Percentiles rank a stretch among this genome's conserved stretches.
phyloP scores from a whole-genome alignment of 2,329 filamentous ascomycete genomes.

The Talaromyces sp. region DNA sequence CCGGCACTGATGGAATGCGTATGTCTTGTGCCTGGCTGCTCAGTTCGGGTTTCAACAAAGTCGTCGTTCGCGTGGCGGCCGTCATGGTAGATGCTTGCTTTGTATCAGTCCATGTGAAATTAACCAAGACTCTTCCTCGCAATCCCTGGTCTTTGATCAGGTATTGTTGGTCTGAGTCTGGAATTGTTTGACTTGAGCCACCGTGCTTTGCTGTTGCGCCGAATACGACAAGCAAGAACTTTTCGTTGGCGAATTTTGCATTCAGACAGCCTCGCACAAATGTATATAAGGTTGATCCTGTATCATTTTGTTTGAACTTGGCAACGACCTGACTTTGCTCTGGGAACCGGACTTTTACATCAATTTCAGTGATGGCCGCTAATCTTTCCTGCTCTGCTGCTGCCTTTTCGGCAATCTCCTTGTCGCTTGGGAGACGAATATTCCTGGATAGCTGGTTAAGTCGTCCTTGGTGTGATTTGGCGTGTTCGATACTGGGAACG shows the following conservation, averaged over 20 bases:
- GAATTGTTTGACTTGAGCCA: constrained; percentile 28
- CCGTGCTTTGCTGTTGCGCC: constrained; percentile 20
- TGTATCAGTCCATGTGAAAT: constrained; percentile 67
- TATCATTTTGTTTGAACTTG: constrained; percentile 64
- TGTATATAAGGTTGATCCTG: constrained; percentile 66
- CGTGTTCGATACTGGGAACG: constrained; percentile 76
- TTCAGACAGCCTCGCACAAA: constrained; percentile 72
- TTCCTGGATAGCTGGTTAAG: constrained; percentile 72
- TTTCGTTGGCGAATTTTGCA: constrained; percentile 50
- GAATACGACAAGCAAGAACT: constrained; percentile 69
- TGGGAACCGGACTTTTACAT: constrained; percentile 79
- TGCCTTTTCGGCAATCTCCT: constrained; percentile 69
- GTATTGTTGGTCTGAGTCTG: constrained; percentile 42
- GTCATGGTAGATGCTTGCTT: constrained; percentile 47
- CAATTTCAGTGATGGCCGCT: constrained; percentile 62
- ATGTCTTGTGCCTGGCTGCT: constrained; percentile 63
- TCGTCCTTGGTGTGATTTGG: constrained; percentile 73
- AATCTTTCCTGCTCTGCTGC: constrained; percentile 63
- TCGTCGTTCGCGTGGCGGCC: constrained; percentile 48
- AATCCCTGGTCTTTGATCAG: constrained; percentile 73
- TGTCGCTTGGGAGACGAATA: constrained; percentile 74
- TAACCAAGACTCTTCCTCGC: constrained; percentile 67
- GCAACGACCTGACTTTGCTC: constrained; percentile 76
- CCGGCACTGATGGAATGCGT: constrained; percentile 57
- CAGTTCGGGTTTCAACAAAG: constrained; percentile 60